A percentile compares a stretch with the other conserved stretches of the same genome.
These are phyloP conservation scores for Phlebiopsis flavidoalba DNA, from an alignment of 768 basidiomycete genomes.

Conservation along the genomic window DNA sequence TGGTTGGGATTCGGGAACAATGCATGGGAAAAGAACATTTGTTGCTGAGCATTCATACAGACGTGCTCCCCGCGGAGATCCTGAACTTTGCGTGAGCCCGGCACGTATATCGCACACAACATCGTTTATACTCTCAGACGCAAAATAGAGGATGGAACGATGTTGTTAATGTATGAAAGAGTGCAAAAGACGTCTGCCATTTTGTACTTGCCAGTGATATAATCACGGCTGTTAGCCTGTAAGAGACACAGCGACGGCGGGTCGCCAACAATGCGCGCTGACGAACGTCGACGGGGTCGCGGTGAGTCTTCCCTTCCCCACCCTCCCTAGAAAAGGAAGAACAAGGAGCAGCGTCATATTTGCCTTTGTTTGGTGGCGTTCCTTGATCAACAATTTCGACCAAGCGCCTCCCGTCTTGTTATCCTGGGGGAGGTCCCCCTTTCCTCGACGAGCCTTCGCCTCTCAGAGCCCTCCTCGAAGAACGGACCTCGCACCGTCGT, in stretches of 20 bases:
- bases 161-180: neutral
- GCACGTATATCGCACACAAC: neutral
- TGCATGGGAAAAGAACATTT: neutral
- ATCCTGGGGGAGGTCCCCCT: conserved; percentile 5
- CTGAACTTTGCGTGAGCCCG: neutral
- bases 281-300: neutral
- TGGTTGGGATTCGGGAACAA: neutral
- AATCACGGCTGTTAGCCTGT: neutral
- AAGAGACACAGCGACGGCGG: neutral
- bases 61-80: neutral
- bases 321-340: neutral
- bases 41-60: neutral
- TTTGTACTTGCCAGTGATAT: no score
- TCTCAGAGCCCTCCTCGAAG: neutral
- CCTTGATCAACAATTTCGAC: conserved; percentile 1
- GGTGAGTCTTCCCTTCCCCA: neutral
- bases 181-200: neutral
- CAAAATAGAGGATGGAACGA: neutral
- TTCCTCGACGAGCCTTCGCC: neutral
- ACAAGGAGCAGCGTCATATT: neutral
- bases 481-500: no score
- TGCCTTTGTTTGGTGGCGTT: neutral
- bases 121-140: neutral
- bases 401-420: conserved; percentile 1
- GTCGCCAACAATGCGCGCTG: neutral